Base-by-base conservation (phyloP, 306 rosid species). In the Chamaecrista fasciculata region DNA sequence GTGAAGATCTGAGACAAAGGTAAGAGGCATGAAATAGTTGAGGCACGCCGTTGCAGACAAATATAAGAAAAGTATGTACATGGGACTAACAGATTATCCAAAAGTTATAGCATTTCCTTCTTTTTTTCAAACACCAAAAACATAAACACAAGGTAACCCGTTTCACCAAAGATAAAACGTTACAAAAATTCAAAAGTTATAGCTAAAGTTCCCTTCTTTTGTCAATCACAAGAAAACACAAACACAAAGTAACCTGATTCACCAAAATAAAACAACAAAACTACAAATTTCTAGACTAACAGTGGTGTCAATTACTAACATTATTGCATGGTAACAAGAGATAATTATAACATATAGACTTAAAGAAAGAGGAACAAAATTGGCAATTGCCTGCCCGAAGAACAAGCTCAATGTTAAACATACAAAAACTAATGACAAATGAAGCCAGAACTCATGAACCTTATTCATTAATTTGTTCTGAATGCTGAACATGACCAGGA, bases 1-100 rank as follows among this genome's bases (percentile, higher is more conserved):
- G 68, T 91, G 83, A 77, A 95, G 95, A 75, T 95, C 99, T 91
- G 58, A 20, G 24, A 56, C 71, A 52, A 10, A 80, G 23, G 50
- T 53, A 78, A 44, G 49, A 19, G 2, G 10, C 69, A 31, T 20
- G 33, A 68, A 70, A 80, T n/a, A 43, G 37, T 56, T 80, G 46
- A 83, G 76, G 50, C 59, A 72, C n/a, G 12, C 19, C 16, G 52
- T 44, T 29, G 34, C 14, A 1, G 11, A 73, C 33, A 62, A 25
- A 61, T 8, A 34, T 2, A 36, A 34, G n/a, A 43, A 48, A 33
- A 0, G 19, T 26, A 49, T 2, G 29, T 43, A 7, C 64, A 68
- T 1, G 40, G 40, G 20, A 14, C 47, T 16, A 48, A 29, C 6
- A 24, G 48, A 21, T 19, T 6, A 56, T 34, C 20, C 24, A 25